Percentiles rank a stretch among this genome's conserved stretches.
Evolutionary conservation across 73 alveolate species (phyloP).

Genomic region (Paramecium tetraurelia): DNA sequence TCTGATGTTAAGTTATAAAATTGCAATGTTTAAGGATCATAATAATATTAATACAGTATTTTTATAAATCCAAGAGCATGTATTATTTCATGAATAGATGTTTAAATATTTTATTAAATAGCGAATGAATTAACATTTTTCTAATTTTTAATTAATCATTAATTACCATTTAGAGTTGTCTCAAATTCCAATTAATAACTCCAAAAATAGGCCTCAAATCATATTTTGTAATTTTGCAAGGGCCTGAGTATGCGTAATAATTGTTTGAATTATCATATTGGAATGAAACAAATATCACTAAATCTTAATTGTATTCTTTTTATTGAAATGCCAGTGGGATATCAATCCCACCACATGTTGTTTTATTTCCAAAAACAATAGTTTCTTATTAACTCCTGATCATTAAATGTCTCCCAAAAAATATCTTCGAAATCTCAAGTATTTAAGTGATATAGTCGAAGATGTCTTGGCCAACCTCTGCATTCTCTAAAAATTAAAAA

Average conservation of each 20-base stretch:
- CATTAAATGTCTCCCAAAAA: background rate
- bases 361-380: background rate
- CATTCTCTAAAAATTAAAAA: background rate
- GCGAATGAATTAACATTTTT: background rate
- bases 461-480: background rate
- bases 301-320: background rate
- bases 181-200: background rate
- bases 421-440: background rate
- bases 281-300: background rate
- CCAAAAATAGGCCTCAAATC: background rate
- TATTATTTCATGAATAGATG: conserved; percentile 14
- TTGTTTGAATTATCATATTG: background rate
- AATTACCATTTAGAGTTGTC: background rate
- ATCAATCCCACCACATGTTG: background rate
- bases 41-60: background rate
- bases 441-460: background rate
- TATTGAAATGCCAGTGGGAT: background rate
- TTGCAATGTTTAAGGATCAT: background rate
- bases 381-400: background rate
- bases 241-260: background rate
- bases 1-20: background rate
- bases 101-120: background rate
- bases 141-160: background rate
- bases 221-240: background rate
- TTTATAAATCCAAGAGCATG: background rate